phyloP scores from a whole-genome alignment of 1,139 yeast species.

The Zygosaccharomyces sapae region DNA sequence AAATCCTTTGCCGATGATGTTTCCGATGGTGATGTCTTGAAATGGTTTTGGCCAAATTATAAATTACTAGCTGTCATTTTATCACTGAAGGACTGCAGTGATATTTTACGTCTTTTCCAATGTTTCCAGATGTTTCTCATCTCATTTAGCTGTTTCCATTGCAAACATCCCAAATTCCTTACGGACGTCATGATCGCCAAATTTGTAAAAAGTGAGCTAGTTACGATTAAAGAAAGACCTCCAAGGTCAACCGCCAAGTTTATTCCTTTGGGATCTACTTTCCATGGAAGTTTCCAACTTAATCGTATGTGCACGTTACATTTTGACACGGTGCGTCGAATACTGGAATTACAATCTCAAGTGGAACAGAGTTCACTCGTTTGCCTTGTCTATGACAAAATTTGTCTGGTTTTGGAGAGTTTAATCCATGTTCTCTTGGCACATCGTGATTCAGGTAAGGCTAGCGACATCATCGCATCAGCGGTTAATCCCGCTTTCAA shows the following conservation, averaged over 20 bases:
- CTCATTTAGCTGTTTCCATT: constrained; percentile 19
- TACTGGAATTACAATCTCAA: constrained; percentile 10
- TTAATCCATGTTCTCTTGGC: constrained; percentile 10
- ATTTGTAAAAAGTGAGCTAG: constrained; percentile 14
- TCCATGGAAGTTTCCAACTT: constrained; percentile 3
- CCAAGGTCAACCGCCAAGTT: constrained; percentile 11
- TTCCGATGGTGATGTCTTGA: constrained; percentile 14
- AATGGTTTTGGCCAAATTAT: constrained; percentile 22
- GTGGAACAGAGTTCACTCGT: constrained; percentile 2
- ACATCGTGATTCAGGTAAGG: constrained; percentile 5
- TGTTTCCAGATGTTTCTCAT: constrained; percentile 21
- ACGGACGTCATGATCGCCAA: constrained; percentile 14
- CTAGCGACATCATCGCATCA: background rate
- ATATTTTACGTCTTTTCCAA: constrained; percentile 10
- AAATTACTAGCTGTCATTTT: constrained; percentile 8
- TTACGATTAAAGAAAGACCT: constrained; percentile 10
- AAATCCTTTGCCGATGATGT: constrained; percentile 16
- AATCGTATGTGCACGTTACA: constrained; percentile 12
- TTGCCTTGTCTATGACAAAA: constrained; percentile 8
- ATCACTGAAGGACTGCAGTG: constrained; percentile 1
- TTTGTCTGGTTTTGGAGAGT: constrained; percentile 13
- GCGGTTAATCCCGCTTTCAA: constrained; percentile 5
- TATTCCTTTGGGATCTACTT: constrained; percentile 1
- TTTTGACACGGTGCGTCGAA: constrained; percentile 7
- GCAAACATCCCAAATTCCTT: constrained; percentile 9